phyloP scores from a whole-genome alignment of 148 eudicot species.

The Fagopyrum homotropicum region DNA sequence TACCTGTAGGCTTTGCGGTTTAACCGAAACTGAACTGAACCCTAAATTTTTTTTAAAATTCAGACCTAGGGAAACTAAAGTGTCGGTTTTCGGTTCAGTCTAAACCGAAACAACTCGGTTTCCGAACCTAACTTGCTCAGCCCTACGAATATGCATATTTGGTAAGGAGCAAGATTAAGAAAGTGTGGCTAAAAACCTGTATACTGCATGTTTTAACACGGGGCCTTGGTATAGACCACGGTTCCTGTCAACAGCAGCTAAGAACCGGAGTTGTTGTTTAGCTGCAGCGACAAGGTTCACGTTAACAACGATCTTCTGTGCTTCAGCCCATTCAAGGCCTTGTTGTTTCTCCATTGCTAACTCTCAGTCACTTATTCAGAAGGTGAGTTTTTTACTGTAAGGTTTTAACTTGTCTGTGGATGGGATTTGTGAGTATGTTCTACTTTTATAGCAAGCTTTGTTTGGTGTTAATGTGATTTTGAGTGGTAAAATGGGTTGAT shows the following conservation, averaged over 20 bases:
- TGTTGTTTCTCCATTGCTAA: slow-evolving; percentile 38
- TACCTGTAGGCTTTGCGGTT: too few relatives aligned
- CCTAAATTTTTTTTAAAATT: too few relatives aligned
- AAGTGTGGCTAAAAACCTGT: slow-evolving; percentile 28
- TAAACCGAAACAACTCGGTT: too few relatives aligned
- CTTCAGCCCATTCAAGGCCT: slow-evolving; percentile 52
- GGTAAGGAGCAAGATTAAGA: too few relatives aligned
- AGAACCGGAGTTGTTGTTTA: slow-evolving; percentile 50
- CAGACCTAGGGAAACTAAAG: too few relatives aligned
- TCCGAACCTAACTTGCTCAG: too few relatives aligned
- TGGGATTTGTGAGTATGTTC: not conserved
- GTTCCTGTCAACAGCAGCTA: slow-evolving; percentile 59
- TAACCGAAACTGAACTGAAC: too few relatives aligned
- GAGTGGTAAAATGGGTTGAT: too few relatives aligned
- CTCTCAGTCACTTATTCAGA: not conserved
- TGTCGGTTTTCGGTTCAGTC: too few relatives aligned
- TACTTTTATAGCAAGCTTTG: not conserved
- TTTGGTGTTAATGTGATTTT: not conserved
- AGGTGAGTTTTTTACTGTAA: not conserved
- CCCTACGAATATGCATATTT: too few relatives aligned
- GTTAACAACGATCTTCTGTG: slow-evolving; percentile 47
- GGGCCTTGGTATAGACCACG: slow-evolving; percentile 56
- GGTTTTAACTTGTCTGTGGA: not conserved
- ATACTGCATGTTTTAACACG: slow-evolving; percentile 42
- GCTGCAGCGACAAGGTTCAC: slow-evolving; percentile 59